Evolutionary conservation across 805 yeast species (phyloP), one percentile per base, ranked within the genome.

Genomic region (Wickerhamomyces sydowiorum): DNA sequence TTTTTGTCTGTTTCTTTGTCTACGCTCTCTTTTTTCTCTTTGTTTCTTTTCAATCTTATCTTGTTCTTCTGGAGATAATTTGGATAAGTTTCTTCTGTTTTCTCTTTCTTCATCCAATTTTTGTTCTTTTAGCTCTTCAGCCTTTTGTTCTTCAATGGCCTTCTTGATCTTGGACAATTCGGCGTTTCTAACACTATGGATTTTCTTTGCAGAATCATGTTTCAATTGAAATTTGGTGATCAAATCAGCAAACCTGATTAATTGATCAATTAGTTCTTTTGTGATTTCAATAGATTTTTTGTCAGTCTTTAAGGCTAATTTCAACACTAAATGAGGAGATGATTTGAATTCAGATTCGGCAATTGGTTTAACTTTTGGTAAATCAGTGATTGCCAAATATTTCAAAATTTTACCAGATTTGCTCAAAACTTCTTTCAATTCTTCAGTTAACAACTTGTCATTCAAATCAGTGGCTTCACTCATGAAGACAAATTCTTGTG

Each of bases 401-500:
- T 80, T 78, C 56, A 93, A 65, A 45, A 77, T 65, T 6, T 67
- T 56, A 22, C 66, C 68, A 23, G 75, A 56, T 36, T 66, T 67
- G 13, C 54, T 48, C 45, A 79, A 58, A 24, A 77, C 65, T 25
- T 69, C 68, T 23, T 67, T 64, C 40, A 82, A 59, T 37, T 72
- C 70, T n/a, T 55, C 50, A 40, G 79, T 72, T 50, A 74, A 71
- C 40, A 86, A 66, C 44, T 76, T 67, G 5, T 79, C 87, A 50
- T 82, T 88, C 67, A 86, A 72, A 61, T 91, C 98, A 47, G 80
- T 73, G 43, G 78, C 78, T 70, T 93, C 99, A 53, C 85, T 72
- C 98, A 93, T 90, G 66, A 78, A 87, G 22, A 87, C 96, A 57
- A 74, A 86, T 49, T 84, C 78, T 36, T 66, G 53, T 28, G 96